Base-by-base conservation (phyloP, 768 basidiomycete species). In the Gyrodon lividus region DNA sequence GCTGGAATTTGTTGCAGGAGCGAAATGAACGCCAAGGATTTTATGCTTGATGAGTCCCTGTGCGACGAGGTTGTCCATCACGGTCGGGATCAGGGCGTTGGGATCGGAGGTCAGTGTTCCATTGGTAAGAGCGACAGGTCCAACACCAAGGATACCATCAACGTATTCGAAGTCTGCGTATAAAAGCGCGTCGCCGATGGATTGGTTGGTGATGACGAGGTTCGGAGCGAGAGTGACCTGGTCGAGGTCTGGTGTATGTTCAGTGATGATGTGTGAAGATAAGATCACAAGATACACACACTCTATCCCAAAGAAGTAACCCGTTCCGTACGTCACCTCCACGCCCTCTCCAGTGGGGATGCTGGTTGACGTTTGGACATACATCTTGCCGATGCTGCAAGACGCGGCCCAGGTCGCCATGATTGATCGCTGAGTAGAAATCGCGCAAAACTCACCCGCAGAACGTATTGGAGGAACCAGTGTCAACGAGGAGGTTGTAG, bases 271-370 rank as follows among this genome's bases (percentile, higher is more conserved):
- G 22, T 9, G 13, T 20, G 24, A 41, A 19, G 17, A n/a, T 12
- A 9, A 3, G 13, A 43, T 19, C 17, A 30, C 12, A 7, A 23
- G 22, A 30, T 19, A 41, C 40, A 23, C n/a, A 47, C 51, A 76
- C 56, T 74, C 73, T 34, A 62, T 70, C 19, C 74, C 72, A 67
- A 24, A 30, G 45, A 65, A 51, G 26, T 43, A 51, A 19, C 47
- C 59, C 6, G 0, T 1, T n/a, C 51, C 51, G 44, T 56, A 60
- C 12, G 26, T 44, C 3, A 48, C 46, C 8, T 35, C 46, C 30
- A 59, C 46, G 6, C 10, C 0, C 26, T 57, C 22, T 10, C 64
- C 64, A 13, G 60, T 66, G 43, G 58, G 48, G 35, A 48, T 41
- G 44, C 58, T 61, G 1, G 58, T 62, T 24, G 46, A 38, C 13